Evolutionary conservation across 2,329 filamentous ascomycete genomes (phyloP).

Genomic region (Magnaporthiopsis incrustans): DNA sequence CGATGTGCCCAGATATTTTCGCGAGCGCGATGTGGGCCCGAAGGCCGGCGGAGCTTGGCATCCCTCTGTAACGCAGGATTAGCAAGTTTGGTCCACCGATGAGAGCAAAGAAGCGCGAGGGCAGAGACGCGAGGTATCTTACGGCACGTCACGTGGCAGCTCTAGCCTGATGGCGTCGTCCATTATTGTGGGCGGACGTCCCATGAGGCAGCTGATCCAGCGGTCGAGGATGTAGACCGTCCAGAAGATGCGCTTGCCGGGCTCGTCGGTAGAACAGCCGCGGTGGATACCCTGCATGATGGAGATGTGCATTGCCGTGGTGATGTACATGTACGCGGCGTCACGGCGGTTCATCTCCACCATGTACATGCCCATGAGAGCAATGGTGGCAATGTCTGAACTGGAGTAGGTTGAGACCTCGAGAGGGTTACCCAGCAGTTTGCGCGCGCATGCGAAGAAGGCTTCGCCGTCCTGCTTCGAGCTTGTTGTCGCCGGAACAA

Average conservation of each 20-base stretch:
- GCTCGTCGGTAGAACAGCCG: constrained; percentile 32
- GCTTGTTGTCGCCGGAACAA: constrained; percentile 21
- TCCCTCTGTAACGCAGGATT: constrained; percentile 20
- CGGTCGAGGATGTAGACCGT: constrained; percentile 43
- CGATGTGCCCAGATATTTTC: constrained; percentile 38
- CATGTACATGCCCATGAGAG: constrained; percentile 40
- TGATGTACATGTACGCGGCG: constrained; percentile 38
- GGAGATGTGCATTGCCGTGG: constrained; percentile 38
- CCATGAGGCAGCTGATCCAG: constrained; percentile 39
- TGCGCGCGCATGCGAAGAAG: constrained; percentile 35
- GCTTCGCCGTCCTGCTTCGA: constrained; percentile 27
- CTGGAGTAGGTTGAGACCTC: constrained; percentile 33
- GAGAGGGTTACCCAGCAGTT: constrained; percentile 38
- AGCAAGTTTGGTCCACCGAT: constrained; percentile 8
- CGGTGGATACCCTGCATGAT: constrained; percentile 40
- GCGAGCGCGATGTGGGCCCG: constrained; percentile 37
- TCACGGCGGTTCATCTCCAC: constrained; percentile 39
- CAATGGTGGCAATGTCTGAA: constrained; percentile 35
- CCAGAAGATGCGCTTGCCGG: constrained; percentile 40
- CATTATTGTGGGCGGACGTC: constrained; percentile 36
- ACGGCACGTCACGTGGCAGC: constrained; percentile 32
- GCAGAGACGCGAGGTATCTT: constrained; percentile 16
- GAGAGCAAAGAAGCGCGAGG: neutral
- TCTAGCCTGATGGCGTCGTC: constrained; percentile 39
- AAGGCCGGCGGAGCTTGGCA: constrained; percentile 36